Evolutionary conservation across 1,139 yeast genomes (phyloP).

Genomic region (Hansenula lynferdii): DNA sequence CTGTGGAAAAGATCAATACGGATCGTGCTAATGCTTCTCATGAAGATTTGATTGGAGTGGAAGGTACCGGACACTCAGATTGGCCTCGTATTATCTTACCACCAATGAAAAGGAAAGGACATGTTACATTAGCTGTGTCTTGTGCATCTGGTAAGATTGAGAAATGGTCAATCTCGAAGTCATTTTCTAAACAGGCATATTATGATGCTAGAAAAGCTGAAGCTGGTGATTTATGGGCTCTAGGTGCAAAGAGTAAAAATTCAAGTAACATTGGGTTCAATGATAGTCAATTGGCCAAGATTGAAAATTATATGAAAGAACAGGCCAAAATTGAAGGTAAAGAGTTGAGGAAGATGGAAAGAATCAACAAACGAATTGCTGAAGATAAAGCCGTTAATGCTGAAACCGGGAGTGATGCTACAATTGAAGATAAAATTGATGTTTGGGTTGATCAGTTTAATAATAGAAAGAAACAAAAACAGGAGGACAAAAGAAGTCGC

Average conservation of each 20-base stretch:
- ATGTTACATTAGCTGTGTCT: conserved; percentile 77
- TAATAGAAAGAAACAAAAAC: conserved; percentile 17
- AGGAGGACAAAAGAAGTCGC: conserved; percentile 10
- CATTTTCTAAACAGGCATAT: conserved; percentile 68
- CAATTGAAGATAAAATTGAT: conserved; percentile 20
- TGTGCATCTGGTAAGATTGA: conserved; percentile 76
- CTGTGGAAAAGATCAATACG: conserved; percentile 24
- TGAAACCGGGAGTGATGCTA: conserved; percentile 8
- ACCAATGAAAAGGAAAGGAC: conserved; percentile 79
- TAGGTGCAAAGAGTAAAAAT: conserved; percentile 64
- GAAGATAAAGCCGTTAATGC: conserved; percentile 8
- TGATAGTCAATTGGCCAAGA: conserved; percentile 23
- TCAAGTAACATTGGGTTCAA: conserved; percentile 21
- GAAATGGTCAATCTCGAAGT: conserved; percentile 82
- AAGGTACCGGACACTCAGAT: conserved; percentile 31
- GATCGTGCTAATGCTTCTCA: conserved; percentile 14
- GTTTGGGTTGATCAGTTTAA: conserved; percentile 19
- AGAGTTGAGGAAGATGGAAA: conserved; percentile 19
- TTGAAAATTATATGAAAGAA: conserved; percentile 25
- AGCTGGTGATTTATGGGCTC: conserved; percentile 88
- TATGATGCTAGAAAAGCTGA: conserved; percentile 86
- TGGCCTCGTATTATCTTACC: conserved; percentile 75
- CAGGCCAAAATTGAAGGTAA: conserved; percentile 8
- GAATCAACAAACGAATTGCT: conserved; percentile 15
- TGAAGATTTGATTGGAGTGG: conserved; percentile 7